Evolutionary conservation across 2,329 filamentous ascomycete genomes (phyloP).

Genomic region (Sordariomycetes sp.): DNA sequence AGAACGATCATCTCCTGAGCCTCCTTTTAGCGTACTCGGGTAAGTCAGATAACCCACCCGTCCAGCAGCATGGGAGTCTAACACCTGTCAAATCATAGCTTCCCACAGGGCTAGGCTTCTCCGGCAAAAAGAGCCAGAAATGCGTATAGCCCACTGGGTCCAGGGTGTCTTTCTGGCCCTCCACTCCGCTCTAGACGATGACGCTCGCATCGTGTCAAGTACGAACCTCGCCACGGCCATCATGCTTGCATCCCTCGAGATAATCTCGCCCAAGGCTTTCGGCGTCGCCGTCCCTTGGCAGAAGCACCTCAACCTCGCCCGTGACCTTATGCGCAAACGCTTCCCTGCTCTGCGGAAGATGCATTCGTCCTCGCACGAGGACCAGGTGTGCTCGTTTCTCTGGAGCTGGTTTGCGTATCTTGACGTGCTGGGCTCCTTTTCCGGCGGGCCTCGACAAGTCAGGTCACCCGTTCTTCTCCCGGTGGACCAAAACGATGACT

Average conservation of each 20-base stretch:
- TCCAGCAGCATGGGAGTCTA: background rate
- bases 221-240: constrained; percentile 71
- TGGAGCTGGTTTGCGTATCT: constrained; percentile 78
- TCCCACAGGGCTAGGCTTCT: constrained; percentile 69
- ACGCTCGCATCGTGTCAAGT: constrained; percentile 54
- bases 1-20: constrained; percentile 62
- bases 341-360: constrained; percentile 19
- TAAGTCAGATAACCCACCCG: constrained; percentile 6
- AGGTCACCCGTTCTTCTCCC: constrained; percentile 39
- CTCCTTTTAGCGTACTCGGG: constrained; percentile 67
- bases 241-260: constrained; percentile 75
- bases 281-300: constrained; percentile 76
- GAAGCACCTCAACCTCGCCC: constrained; percentile 63
- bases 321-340: constrained; percentile 62
- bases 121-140: constrained; percentile 61
- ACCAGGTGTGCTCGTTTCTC: constrained; percentile 59
- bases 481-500: constrained; percentile 39
- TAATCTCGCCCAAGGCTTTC: constrained; percentile 72
- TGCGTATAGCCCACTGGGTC: constrained; percentile 72
- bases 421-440: constrained; percentile 66
- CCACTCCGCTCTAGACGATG: constrained; percentile 52
- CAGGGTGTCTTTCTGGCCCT: constrained; percentile 67
- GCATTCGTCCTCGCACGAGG: constrained; percentile 18
- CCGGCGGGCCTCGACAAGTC: constrained; percentile 40
- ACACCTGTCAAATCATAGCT: constrained; percentile 26